Base-by-base conservation (phyloP, 495 filamentous ascomycete species). In the Trypethelium eluteriae region DNA sequence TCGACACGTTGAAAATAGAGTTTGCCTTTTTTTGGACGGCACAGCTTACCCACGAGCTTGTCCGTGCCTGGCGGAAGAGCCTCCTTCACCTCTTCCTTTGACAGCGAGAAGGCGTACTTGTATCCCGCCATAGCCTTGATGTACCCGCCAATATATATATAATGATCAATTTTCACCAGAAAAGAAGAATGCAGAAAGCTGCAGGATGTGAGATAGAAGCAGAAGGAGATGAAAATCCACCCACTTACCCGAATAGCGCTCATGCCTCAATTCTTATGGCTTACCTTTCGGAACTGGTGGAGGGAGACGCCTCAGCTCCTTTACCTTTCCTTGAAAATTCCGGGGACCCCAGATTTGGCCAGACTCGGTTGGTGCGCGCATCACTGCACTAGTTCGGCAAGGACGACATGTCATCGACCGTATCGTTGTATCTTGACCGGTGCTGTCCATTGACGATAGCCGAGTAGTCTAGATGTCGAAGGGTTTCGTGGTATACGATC, bases 21-120 rank as follows among this genome's bases (percentile, higher is more conserved):
- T 5, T 18, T 53, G 14, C 5, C 7, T n/a, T 18, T 3, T 34
- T 36, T 34, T 3, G 18, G 35, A 32, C 6, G 57, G 18, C 62
- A 41, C 16, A 38, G 62, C 66, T 64, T 64, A 70, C 68, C 68
- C 18, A 70, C 34, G 2, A 72, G 64, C 10, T 39, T 32, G 5
- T 62, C 49, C 25, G 70, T 72, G 1, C 70, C 70, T 1, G 70
- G 70, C 9, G 70, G 70, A 34, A 63, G 63, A 12, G 68, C 65
- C 12, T 62, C 44, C 38, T 56, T 64, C 32, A 72, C 53, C 53
- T 72, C 66, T 47, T 66, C 50, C 57, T 72, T 67, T 4, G 69
- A 62, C 34, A 72, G 62, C n/a, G 49, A 62, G 39, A 68, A 72
- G 2, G 70, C 70, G 53, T 72, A 69, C 9, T 46, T 53, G 66